These are phyloP conservation scores for Suillus lakei DNA, from an alignment of 768 basidiomycete species.

Conservation along the genomic window DNA sequence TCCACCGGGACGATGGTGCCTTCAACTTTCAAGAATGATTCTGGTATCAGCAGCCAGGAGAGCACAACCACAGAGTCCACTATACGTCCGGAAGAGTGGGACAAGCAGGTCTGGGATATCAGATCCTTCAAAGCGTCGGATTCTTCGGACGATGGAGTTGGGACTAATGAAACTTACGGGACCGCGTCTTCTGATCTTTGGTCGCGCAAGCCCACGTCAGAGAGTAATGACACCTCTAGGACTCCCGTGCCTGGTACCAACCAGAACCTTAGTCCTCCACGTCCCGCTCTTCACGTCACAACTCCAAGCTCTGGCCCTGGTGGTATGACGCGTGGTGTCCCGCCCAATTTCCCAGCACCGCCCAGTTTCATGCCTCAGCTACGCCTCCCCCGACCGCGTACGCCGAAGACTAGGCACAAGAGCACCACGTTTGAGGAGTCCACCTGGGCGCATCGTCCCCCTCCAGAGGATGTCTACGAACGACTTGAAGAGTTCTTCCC, in stretches of 20 bases:
- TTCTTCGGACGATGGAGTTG: slow-evolving; percentile 24
- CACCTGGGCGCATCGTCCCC: slow-evolving; percentile 90
- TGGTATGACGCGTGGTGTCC: slow-evolving; percentile 14
- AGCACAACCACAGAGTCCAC: slow-evolving; percentile 36
- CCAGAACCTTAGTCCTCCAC: slow-evolving; percentile 16
- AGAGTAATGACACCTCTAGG: slow-evolving; percentile 18
- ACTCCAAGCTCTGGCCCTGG: slow-evolving; percentile 25
- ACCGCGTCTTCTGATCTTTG: slow-evolving; percentile 35
- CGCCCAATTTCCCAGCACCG: slow-evolving; percentile 26
- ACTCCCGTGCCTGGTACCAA: slow-evolving; percentile 19
- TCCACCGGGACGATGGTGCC: slow-evolving; percentile 33
- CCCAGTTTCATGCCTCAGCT: slow-evolving; percentile 19
- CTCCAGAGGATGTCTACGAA: slow-evolving; percentile 91
- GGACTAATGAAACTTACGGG: slow-evolving; percentile 33
- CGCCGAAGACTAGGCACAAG: slow-evolving; percentile 33
- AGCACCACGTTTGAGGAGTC: slow-evolving; percentile 69
- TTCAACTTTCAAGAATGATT: slow-evolving; percentile 24
- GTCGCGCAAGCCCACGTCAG: slow-evolving; percentile 37
- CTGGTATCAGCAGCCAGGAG: slow-evolving; percentile 35
- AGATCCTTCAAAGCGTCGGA: slow-evolving; percentile 20
- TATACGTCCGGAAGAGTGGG: slow-evolving; percentile 35
- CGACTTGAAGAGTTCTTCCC: slow-evolving; percentile 96
- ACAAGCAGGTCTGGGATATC: slow-evolving; percentile 36
- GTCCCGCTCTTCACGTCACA: slow-evolving; percentile 35
- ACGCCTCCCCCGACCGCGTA: slow-evolving; percentile 28